Evolutionary conservation across 23 red algal species (phyloP).

Genomic region (Chondrus crispus): DNA sequence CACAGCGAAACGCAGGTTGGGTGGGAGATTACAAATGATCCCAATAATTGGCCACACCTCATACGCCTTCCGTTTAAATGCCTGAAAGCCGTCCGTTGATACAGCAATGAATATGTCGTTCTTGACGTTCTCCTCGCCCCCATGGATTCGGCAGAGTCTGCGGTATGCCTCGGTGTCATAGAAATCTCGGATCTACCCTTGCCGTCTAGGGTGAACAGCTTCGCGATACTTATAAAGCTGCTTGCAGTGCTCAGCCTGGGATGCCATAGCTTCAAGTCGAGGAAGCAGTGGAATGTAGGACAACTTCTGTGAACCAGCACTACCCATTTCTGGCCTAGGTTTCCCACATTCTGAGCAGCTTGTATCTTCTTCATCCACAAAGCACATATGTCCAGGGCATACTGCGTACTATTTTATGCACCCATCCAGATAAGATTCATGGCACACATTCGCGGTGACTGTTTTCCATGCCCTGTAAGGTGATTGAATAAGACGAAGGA

Average conservation of each 20-base stretch:
- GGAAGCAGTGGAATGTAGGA: too few species aligned
- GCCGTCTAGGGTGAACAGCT: too few species aligned
- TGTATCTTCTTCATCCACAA: background rate
- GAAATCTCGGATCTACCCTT: too few species aligned
- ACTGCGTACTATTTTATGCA: background rate
- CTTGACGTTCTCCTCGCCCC: background rate
- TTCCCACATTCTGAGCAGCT: background rate
- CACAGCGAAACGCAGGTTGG: background rate
- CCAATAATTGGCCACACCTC: background rate
- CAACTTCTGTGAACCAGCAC: background rate
- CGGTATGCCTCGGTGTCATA: background rate
- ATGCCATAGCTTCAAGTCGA: too few species aligned
- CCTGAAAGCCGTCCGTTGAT: background rate
- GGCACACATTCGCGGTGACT: background rate
- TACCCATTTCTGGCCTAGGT: background rate
- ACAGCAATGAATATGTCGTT: background rate
- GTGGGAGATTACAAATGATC: background rate
- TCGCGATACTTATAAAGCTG: too few species aligned
- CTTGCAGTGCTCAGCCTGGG: too few species aligned
- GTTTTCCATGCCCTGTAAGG: conserved; percentile 1
- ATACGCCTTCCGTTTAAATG: background rate
- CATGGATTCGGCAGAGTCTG: background rate
- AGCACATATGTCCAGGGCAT: conserved; percentile 18
- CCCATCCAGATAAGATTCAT: background rate
- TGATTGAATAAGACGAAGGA: background rate